Evolutionary conservation across 163 green algal species (phyloP).

Genomic region (Scenedesmus sp.): DNA sequence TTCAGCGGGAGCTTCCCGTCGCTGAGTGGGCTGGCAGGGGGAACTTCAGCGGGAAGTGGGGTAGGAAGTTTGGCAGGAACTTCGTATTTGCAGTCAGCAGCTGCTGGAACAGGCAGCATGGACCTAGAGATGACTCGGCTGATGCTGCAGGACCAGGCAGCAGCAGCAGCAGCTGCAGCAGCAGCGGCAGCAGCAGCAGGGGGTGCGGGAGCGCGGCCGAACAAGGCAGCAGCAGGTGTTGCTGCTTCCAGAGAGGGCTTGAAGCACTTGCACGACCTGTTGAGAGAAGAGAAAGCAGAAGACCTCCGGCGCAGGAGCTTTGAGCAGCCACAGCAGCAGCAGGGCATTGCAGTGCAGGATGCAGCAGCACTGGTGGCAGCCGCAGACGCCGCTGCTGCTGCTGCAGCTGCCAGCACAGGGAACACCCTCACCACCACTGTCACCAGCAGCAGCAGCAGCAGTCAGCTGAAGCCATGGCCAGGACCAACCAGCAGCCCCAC

Average conservation of each 20-base stretch:
- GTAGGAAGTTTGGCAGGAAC: neutral
- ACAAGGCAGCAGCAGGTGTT: neutral
- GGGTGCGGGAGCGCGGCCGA: neutral
- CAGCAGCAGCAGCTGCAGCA: conserved; percentile 21
- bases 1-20: conserved; percentile 22
- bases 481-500: neutral
- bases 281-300: conserved; percentile 22
- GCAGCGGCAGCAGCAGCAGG: conserved; percentile 31
- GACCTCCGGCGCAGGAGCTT: neutral
- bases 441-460: conserved; percentile 13
- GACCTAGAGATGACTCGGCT: conserved; percentile 16
- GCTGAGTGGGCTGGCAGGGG: neutral
- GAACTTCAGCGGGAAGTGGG: neutral
- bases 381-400: neutral
- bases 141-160: neutral
- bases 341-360: conserved; percentile 4
- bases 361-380: neutral
- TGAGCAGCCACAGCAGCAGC: conserved; percentile 28
- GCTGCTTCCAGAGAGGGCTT: neutral
- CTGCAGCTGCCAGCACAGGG: neutral
- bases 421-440: neutral
- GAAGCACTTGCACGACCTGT: conserved; percentile 20
- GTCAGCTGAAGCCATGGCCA: neutral
- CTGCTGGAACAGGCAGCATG: conserved; percentile 11
- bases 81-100: neutral